Evolutionary conservation across 2,329 filamentous ascomycete species (phyloP), one percentile per base, ranked within the genome.

Genomic region (Colletotrichum sp.): DNA sequence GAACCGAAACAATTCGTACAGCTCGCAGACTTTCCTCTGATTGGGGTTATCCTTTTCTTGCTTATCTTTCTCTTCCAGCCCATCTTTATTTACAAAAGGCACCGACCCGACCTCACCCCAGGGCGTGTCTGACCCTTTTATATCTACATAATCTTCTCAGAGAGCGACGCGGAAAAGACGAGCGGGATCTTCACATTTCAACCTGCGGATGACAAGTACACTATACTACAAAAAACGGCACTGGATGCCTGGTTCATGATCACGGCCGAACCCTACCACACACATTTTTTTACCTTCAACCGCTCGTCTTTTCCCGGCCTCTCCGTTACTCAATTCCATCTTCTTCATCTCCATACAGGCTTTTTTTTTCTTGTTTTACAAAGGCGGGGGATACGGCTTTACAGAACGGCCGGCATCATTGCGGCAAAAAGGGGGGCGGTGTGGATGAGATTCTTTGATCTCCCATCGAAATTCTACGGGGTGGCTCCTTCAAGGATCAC

Each of bases 1-100:
- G 2, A 94, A 90, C 78, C 88, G 83, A 61, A 75, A 72, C n/a
- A 76, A 70, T 32, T 61, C 72, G 34, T 77, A 72, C 36, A 61
- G 55, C 48, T 71, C 75, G 16, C 77, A 78, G 60, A 24, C 28
- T 21, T 70, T 78, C 63, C 61, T 74, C 4, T 77, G 67, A 77
- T 43, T 15, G 15, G 13, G 24, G 7, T 26, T 28, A 4, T 7
- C 16, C 21, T 9, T 52, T 32, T 32, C 32, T 32, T 69, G 15
- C 21, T 21, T 8, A 26, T 6, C 7, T 18, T 18, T 13, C 24
- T 66, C 21, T 61, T 64, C 32, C 43, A 52, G 43, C 43, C n/a
- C 43, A 52, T 21, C 43, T 52, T 52, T 21, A 21, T 21, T 52
- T 13, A 52, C n/a, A 52, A 21, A 52, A 52, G 43, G n/a, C 43